Evolutionary conservation across 345 rosid species (phyloP), one percentile per base, ranked within the genome.

Genomic region (Combretum micranthum): DNA sequence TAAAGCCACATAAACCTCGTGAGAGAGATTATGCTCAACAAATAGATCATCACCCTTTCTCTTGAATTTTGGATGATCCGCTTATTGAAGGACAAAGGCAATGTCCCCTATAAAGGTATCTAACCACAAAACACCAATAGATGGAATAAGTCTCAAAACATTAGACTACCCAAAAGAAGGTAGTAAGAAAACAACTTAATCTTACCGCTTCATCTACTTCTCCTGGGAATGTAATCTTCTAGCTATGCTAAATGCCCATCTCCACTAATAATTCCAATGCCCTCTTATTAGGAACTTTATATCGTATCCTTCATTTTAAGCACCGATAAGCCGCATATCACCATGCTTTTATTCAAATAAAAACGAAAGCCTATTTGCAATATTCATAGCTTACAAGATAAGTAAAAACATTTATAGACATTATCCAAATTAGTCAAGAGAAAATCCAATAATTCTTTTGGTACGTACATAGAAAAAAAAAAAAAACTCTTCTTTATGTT

Each of bases 1-100:
- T 85, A 73, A 89, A 93, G 37, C 97, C 99, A 56, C 97, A 93
- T 3, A 93, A 76, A 97, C 94, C 70, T 93, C 99, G 13, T 89
- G 91, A 16, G 94, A 77, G 37, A 89, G 72, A 0, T 75, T 75
- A 53, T 89, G 97, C 42, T 93, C 99, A 56, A 85, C 85, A 55
- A 82, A 78, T 14, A 93, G 84, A 64, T 93, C 96, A 2, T 93
- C 96, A 0, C 88, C 94, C 77, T 81, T 84, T 57, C 97, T 69
- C 80, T 86, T 84, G 71, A 89, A 93, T 53, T 56, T 85, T 0
- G 94, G 89, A 69, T 93, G 89, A 20, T 93, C 99, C 83, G 86
- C 83, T 63, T 81, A 91, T 71, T 93, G 97, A 60, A 93, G 75
- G 44, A 89, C 77, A 50, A 86, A 80, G 44, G 89, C 97, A 62